Base-by-base conservation (phyloP, 345 rosid species). In the Syzygium oleosum region DNA sequence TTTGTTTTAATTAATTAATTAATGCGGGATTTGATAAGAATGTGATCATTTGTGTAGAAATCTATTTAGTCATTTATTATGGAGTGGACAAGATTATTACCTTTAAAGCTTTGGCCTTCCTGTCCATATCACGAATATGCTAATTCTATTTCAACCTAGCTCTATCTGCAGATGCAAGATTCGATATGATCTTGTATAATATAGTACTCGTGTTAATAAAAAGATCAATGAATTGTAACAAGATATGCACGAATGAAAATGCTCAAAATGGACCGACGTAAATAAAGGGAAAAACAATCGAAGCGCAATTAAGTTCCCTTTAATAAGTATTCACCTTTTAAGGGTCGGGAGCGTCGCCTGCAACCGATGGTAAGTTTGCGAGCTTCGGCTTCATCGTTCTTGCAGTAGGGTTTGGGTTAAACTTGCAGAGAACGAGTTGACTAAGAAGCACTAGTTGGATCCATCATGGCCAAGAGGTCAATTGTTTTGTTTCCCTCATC, bases 91-190 rank as follows among this genome's bases (percentile, higher is more conserved):
- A 85, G 38, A 19, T 49, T 17, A 15, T 87, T 11, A 90, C 94
- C 92, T 92, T 87, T n/a, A 90, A 91, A 61, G 34, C 43, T 46
- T 88, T 86, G 11, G 22, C 89, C 85, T 68, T 84, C 49, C 9
- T 88, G 85, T 93, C 91, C 91, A 90, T 41, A 9, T 88, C 90
- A 54, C 4, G n/a, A 5, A 90, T 21, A 27, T 88, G 52, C 15
- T 87, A 86, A 21, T 52, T 52, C 90, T 84, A 84, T 89, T 55
- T 91, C 78, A 31, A 2, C 84, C 91, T 91, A 31, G 91, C 86
- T 88, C 21, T 91, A 21, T 89, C 86, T 41, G 94, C 91, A n/a
- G 93, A 91, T 25, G 73, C 59, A 27, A 91, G 90, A 65, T 91
- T 92, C 10, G 92, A 87, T 19, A 89, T n/a, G 54, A 55, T 56